Evolutionary conservation across 495 filamentous ascomycete genomes (phyloP), one percentile per base, ranked within the genome.

Genomic region (Cladorrhinum samala): DNA sequence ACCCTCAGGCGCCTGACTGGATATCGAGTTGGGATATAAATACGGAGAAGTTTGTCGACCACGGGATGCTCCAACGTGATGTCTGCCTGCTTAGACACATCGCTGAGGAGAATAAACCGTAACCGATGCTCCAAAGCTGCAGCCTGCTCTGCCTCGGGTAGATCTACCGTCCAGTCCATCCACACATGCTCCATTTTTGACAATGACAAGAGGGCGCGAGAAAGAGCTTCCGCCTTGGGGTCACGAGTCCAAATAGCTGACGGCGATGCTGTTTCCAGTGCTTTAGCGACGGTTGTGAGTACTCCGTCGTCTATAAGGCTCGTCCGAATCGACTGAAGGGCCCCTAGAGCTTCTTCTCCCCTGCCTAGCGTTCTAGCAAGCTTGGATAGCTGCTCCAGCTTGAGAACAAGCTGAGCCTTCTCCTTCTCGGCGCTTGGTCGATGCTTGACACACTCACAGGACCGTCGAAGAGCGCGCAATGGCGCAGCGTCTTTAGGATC

Each of bases 301-400:
- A 74, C 67, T 9, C 74, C 77, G 47, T 77, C 67, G 4, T 69
- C 66, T 38, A 78, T 55, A 50, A 79, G 55, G 51, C 66, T 74
- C 13, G 69, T 71, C 52, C 71, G 66, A 33, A 73, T 72, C 19
- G 64, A 50, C 19, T 70, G 69, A 7, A 82, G 63, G 2, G 67
- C 67, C 9, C 65, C 55, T 11, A 78, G 59, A 8, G 76, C 72
- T 55, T 79, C 71, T 1, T 74, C 70, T 11, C 50, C 41, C 36
- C 72, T 66, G 2, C 69, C 69, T 0, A 68, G 53, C 0, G 58
- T 50, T 54, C 62, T 62, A 53, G 68, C 72, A 2, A 76, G 47
- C 11, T 80, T 77, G 7, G 73, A 73, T 51, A 78, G 68, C 23
- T 68, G 61, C 51, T 82, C 78, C 56, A 80, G 67, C 56, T 80